Evolutionary conservation across 441 rosid species (phyloP).

Genomic region (Corymbia citriodora): DNA sequence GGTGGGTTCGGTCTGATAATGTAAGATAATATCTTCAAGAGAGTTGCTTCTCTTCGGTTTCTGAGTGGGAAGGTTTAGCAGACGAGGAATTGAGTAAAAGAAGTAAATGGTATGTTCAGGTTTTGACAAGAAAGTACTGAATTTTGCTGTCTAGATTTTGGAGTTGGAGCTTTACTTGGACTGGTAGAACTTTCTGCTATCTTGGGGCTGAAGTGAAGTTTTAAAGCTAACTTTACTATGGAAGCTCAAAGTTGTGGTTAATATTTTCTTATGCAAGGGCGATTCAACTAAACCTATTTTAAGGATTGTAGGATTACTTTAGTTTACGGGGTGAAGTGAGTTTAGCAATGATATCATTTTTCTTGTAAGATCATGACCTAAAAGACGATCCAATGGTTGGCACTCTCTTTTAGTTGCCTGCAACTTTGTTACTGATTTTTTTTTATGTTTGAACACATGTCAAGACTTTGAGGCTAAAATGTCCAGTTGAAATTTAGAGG

Average conservation of each 20-base stretch:
- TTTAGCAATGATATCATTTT: neutral
- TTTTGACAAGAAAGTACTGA: neutral
- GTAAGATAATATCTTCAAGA: neutral
- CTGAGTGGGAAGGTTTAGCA: neutral
- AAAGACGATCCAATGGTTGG: neutral
- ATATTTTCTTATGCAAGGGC: neutral
- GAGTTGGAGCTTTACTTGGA: neutral
- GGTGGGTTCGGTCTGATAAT: neutral
- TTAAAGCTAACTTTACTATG: neutral
- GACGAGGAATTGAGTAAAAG: neutral
- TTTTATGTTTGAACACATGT: neutral
- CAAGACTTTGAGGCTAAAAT: neutral
- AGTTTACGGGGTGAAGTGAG: neutral
- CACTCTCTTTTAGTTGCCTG: neutral
- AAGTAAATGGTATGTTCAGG: neutral
- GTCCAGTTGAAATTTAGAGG: neutral
- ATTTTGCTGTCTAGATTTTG: neutral
- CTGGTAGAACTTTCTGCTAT: neutral
- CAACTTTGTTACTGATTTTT: neutral
- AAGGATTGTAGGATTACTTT: neutral
- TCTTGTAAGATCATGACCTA: neutral
- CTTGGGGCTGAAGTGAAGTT: neutral
- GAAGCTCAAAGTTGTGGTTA: neutral
- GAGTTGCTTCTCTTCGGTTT: neutral
- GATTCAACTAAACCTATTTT: neutral